Evolutionary conservation across 2,329 filamentous ascomycete genomes (phyloP).

Genomic region (Chaetoscypha palmicola): DNA sequence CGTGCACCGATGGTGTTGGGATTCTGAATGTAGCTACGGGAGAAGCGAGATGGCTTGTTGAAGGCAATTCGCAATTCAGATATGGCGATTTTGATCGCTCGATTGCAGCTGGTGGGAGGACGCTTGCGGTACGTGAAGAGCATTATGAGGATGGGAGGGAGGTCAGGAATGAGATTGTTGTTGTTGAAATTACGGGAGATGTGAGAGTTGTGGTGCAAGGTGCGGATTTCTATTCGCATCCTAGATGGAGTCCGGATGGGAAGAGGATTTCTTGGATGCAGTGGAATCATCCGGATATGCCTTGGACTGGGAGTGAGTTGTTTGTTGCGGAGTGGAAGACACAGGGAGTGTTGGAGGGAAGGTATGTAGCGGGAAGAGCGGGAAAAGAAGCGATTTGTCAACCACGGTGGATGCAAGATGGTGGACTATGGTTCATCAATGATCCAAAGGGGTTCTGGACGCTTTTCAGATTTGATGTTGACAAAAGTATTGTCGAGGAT

Average conservation of each 20-base stretch:
- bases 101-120: slow-evolving; percentile 32
- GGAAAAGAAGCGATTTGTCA: slow-evolving; percentile 40
- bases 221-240: slow-evolving; percentile 47
- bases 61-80: slow-evolving; percentile 32
- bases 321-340: slow-evolving; percentile 38
- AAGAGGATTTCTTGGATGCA: slow-evolving; percentile 44
- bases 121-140: slow-evolving; percentile 47
- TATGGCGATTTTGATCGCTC: slow-evolving; percentile 42
- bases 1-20: slow-evolving; percentile 36
- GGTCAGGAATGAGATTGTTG: slow-evolving; percentile 26
- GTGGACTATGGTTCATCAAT: slow-evolving; percentile 41
- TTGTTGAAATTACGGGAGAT: slow-evolving; percentile 27
- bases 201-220: slow-evolving; percentile 36
- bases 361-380: slow-evolving; percentile 36
- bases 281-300: slow-evolving; percentile 48
- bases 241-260: slow-evolving; percentile 42
- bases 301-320: slow-evolving; percentile 42
- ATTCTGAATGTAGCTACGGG: slow-evolving; percentile 34
- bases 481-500: slow-evolving; percentile 23
- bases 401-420: slow-evolving; percentile 44
- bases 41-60: slow-evolving; percentile 31
- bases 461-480: slow-evolving; percentile 36
- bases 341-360: slow-evolving; percentile 30
- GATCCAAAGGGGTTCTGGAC: slow-evolving; percentile 42
- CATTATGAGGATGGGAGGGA: slow-evolving; percentile 32